These are phyloP conservation scores for Chalciporus sphaerocephalus DNA, from an alignment of 768 basidiomycete genomes.

Conservation along the genomic window DNA sequence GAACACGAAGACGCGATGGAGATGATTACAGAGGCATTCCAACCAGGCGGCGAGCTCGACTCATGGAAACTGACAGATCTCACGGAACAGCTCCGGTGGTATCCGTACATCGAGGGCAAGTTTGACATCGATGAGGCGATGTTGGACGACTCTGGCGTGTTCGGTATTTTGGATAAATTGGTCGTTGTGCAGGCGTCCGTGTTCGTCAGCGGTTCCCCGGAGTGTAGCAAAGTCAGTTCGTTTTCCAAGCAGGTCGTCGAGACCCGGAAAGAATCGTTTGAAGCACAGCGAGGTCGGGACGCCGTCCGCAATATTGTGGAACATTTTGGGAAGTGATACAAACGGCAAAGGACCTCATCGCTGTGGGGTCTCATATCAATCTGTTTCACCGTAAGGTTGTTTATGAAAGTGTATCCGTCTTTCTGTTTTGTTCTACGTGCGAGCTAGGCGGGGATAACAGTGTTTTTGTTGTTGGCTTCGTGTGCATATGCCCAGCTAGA, in stretches of 20 bases:
- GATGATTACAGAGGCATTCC: slow-evolving; percentile 43
- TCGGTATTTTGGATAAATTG: slow-evolving; percentile 55
- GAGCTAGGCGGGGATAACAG: no score
- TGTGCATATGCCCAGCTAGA: no score
- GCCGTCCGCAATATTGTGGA: slow-evolving; percentile 40
- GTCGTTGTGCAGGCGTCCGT: slow-evolving; percentile 44
- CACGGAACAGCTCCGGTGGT: slow-evolving; percentile 30
- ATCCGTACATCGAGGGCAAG: slow-evolving; percentile 22
- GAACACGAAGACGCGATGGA: slow-evolving; percentile 45
- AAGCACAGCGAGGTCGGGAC: slow-evolving; percentile 2
- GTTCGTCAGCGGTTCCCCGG: slow-evolving; percentile 47
- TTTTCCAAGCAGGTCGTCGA: slow-evolving; percentile 53
- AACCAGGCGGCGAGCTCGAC: slow-evolving; percentile 35
- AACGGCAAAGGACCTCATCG: no score
- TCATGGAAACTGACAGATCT: slow-evolving; percentile 44
- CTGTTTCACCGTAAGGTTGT: no score
- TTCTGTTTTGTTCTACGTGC: no score
- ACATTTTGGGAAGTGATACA: slow-evolving; percentile 36
- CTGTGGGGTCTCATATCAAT: no score
- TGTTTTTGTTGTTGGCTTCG: no score
- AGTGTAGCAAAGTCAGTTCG: slow-evolving; percentile 47
- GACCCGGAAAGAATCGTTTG: slow-evolving; percentile 31
- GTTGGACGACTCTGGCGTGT: slow-evolving; percentile 45
- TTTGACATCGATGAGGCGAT: slow-evolving; percentile 26
- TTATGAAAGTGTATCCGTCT: no score